A percentile compares a stretch with the other conserved stretches of the same genome.
Conservation (phyloP, 192 early-diverging fungal species). For the Mortierella alpina region DNA sequence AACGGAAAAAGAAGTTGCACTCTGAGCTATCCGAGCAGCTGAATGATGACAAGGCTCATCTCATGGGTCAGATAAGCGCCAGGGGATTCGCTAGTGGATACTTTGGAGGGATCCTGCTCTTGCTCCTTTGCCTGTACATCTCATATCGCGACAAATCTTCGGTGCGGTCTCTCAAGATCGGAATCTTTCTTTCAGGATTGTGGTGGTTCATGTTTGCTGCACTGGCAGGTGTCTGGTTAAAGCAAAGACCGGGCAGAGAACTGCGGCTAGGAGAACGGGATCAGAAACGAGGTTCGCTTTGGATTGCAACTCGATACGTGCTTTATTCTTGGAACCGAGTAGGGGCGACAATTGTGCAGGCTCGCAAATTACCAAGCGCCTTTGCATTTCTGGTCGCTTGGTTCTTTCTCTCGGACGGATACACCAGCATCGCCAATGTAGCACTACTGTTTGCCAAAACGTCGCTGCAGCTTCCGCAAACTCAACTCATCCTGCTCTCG, state of each 20-base stretch:
- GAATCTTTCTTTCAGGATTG: constrained; percentile 59
- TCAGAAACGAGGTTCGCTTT: constrained; percentile 28
- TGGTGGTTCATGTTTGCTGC: constrained; percentile 66
- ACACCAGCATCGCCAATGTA: constrained; percentile 64
- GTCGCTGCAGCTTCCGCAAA: constrained; percentile 59
- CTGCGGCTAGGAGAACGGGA: constrained; percentile 37
- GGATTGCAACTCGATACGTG: constrained; percentile 41
- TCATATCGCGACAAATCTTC: constrained; percentile 45
- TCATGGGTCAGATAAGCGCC: constrained; percentile 58
- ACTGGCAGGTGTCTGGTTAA: constrained; percentile 53
- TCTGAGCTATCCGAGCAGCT: constrained; percentile 18
- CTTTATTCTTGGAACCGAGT: constrained; percentile 55
- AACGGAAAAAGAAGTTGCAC: constrained; percentile 4
- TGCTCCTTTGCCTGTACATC: constrained; percentile 57
- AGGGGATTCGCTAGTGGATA: constrained; percentile 59
- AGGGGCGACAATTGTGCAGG: constrained; percentile 55
- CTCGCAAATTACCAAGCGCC: constrained; percentile 59
- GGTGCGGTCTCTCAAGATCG: constrained; percentile 53
- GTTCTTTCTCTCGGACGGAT: constrained; percentile 75
- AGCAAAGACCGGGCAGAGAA: constrained; percentile 59
- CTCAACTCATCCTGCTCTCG: constrained; percentile 59
- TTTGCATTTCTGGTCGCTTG: constrained; percentile 72
- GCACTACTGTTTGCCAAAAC: constrained; percentile 70
- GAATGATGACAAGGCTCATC: constrained; percentile 40
- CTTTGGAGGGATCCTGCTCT: constrained; percentile 58